Base-by-base conservation (phyloP, 805 yeast species). In the Saturnispora diversa region DNA sequence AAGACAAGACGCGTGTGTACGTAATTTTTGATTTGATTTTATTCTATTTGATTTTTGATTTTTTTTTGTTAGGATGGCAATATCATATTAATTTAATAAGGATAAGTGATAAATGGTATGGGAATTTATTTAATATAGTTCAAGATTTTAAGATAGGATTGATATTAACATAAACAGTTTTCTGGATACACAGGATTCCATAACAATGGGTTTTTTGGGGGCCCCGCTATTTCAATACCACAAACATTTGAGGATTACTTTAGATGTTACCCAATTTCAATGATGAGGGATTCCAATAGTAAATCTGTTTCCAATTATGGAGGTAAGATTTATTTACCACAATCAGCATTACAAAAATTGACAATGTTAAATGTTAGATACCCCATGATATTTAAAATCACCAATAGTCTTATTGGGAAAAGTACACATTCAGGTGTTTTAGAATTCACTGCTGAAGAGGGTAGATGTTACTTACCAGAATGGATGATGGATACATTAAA, bases 361-460 rank as follows among this genome's bases (percentile, higher is more conserved):
- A 82, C 96, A 3, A 84, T 84, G 84, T 66, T 92, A 30, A 90
- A 88, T 56, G 86, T 92, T 44, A 70, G 95, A 50, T 92, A 92
- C 55, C 99, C 99, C 0, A 92, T 92, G 99, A 68, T 92, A 36
- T 92, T 92, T 55, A 83, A 82, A 58, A 63, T 92, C 30, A 66
- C 68, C 25, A 82, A 83, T 41, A 94, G 81, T 50, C 66, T 73
- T 19, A 66, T 69, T 3, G 69, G 62, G 15, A 57, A 68, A 24
- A 65, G 58, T 6, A 85, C 97, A 0, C 95, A 87, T 58, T 83
- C 88, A 35, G 99, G 99, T 55, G 98, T 92, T 22, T 65, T 92
- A 45, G 98, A 92, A 63, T 92, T 92, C 59, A 82, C 84, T 13
- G 96, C 98, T 1, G 97, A 92, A 56, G 98, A 92, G 65, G 99